phyloP scores from a whole-genome alignment of 257 asterid genomes.

The Fraxinus pennsylvanica region DNA sequence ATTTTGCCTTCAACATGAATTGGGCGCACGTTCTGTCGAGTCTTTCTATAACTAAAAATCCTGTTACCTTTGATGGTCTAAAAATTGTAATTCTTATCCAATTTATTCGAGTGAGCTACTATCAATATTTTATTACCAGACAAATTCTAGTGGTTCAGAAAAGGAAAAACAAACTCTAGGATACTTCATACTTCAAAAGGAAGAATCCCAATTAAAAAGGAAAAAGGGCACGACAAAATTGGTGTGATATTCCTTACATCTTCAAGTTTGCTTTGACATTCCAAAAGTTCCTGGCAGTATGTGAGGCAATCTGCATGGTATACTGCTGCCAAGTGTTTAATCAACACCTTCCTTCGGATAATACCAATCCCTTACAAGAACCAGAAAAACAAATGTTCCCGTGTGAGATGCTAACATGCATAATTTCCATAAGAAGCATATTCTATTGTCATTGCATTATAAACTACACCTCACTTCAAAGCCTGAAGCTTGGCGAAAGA shows the following conservation, averaged over 20 bases:
- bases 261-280: constrained; percentile 69
- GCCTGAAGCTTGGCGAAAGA: too few relatives aligned
- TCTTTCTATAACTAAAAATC: neutral
- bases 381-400: constrained; percentile 8
- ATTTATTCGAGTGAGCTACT: too few relatives aligned
- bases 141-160: neutral
- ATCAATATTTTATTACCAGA: neutral
- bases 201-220: neutral
- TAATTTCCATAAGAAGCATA: neutral
- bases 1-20: neutral
- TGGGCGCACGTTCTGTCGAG: neutral
- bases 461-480: neutral
- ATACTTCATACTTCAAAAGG: neutral
- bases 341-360: constrained; percentile 80
- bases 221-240: constrained; percentile 4
- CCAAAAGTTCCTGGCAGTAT: constrained; percentile 86
- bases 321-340: constrained; percentile 84
- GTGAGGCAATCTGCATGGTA: constrained; percentile 95
- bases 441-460: neutral
- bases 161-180: neutral
- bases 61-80: neutral
- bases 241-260: constrained; percentile 56
- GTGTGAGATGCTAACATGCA: neutral
- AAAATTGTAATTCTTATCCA: neutral
- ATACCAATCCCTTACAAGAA: constrained; percentile 74